Percentiles rank a stretch among this genome's conserved stretches.
Evolutionary conservation across 2,329 filamentous ascomycete species (phyloP).

Genomic region (Huntiella bhutanensis): DNA sequence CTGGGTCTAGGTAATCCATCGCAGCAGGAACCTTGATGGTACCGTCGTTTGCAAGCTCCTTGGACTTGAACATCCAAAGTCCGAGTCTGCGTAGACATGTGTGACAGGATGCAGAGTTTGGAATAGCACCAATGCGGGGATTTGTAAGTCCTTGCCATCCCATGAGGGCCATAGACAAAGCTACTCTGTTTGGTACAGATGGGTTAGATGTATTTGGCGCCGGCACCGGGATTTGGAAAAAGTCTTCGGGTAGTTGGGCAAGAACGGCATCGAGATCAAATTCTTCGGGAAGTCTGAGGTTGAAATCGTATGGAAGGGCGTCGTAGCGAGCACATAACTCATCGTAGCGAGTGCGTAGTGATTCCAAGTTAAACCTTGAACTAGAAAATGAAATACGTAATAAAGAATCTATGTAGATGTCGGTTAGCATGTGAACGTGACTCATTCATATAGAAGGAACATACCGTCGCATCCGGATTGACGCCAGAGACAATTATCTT

Average conservation of each 20-base stretch:
- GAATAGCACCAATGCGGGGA: conserved; percentile 36
- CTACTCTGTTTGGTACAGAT: conserved; percentile 31
- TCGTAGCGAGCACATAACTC: conserved; percentile 35
- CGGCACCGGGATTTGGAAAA: conserved; percentile 30
- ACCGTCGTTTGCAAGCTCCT: conserved; percentile 37
- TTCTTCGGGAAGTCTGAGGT: conserved; percentile 35
- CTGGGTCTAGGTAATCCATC: conserved; percentile 48
- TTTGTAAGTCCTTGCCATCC: conserved; percentile 55
- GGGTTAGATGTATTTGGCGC: conserved; percentile 17
- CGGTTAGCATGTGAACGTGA: background rate
- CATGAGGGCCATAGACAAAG: conserved; percentile 49
- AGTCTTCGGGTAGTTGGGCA: conserved; percentile 30
- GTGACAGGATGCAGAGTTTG: conserved; percentile 60
- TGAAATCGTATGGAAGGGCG: conserved; percentile 42
- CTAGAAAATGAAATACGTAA: conserved; percentile 46
- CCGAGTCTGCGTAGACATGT: conserved; percentile 78
- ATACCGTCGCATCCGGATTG: conserved; percentile 71
- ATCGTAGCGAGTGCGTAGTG: conserved; percentile 44
- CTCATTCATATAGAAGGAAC: conserved; percentile 11
- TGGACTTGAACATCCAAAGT: conserved; percentile 82
- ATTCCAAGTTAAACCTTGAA: conserved; percentile 35
- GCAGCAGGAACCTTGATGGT: conserved; percentile 37
- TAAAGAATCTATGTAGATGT: conserved; percentile 28
- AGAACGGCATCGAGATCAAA: conserved; percentile 33
- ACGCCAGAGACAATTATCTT: conserved; percentile 70